Conservation (phyloP, 2,329 filamentous ascomycete genomes). For the Cladosporium sp. region DNA sequence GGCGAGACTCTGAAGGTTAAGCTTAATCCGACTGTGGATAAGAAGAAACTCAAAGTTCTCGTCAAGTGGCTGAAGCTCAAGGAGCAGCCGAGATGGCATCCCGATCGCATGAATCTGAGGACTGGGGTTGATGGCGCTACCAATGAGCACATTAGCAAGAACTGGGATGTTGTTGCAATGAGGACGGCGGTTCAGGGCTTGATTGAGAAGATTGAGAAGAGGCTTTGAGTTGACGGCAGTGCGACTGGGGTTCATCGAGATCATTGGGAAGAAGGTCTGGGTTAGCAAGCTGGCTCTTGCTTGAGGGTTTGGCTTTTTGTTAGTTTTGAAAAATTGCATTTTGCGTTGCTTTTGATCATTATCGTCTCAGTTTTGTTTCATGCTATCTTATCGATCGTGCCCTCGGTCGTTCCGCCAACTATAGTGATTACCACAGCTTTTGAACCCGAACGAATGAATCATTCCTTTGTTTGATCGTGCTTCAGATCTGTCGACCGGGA, state of each 20-base stretch:
- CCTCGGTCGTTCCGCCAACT: too few species aligned
- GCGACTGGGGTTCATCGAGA: not conserved
- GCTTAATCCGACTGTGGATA: not conserved
- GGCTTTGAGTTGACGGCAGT: not conserved
- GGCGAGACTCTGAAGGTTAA: not conserved
- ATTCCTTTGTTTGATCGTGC: too few species aligned
- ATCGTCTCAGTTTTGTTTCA: not conserved
- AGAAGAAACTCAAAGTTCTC: not conserved
- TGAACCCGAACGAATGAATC: too few species aligned
- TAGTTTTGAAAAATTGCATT: not conserved
- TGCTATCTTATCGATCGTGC: too few species aligned
- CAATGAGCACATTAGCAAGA: not conserved
- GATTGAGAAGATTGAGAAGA: not conserved
- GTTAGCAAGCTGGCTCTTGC: too few species aligned
- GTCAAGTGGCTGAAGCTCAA: not conserved
- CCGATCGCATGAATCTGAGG: conserved; percentile 5
- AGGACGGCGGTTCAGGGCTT: not conserved
- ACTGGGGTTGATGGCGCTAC: not conserved
- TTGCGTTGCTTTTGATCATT: not conserved
- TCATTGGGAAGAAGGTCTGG: not conserved
- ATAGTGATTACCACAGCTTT: too few species aligned
- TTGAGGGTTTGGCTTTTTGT: too few species aligned
- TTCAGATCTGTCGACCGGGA: too few species aligned
- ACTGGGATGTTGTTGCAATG: conserved; percentile 3
- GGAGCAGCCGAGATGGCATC: conserved; percentile 4